Evolutionary conservation across 116 monocot genomes (phyloP).

Genomic region (Papilionanthe hybrid): DNA sequence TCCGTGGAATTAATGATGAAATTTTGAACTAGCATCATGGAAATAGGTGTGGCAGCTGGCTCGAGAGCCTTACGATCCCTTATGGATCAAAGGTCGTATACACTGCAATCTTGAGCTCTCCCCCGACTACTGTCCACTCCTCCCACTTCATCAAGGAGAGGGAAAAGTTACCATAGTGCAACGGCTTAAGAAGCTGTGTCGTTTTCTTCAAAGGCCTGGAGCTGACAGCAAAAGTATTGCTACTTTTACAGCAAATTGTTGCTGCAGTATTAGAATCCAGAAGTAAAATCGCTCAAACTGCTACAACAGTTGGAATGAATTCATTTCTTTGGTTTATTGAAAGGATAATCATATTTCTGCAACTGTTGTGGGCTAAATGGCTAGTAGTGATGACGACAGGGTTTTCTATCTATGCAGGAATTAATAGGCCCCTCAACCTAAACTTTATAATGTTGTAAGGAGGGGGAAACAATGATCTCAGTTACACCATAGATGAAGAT

Average conservation of each 20-base stretch:
- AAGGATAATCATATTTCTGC: background rate
- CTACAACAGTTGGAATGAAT: background rate
- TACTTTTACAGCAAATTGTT: conserved; percentile 47
- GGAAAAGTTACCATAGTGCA: conserved; percentile 40
- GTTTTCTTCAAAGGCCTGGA: background rate
- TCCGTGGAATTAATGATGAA: conserved; percentile 74
- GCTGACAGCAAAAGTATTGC: conserved; percentile 24
- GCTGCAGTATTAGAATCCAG: conserved; percentile 29
- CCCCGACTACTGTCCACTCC: conserved; percentile 53
- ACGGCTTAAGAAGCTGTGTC: conserved; percentile 45
- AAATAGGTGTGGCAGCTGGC: conserved; percentile 49
- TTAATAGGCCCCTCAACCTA: background rate
- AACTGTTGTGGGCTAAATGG: background rate
- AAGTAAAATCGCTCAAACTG: conserved; percentile 34
- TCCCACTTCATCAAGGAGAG: conserved; percentile 49
- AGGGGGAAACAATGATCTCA: background rate
- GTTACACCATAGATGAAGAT: background rate
- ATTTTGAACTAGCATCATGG: conserved; percentile 66
- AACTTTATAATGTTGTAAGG: background rate
- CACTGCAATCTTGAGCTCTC: conserved; percentile 71
- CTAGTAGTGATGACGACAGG: background rate
- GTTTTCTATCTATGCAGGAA: background rate
- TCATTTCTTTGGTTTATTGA: background rate
- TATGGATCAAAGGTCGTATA: too few species aligned
- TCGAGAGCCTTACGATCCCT: conserved; percentile 62